A percentile compares a stretch with the other conserved stretches of the same genome.
phyloP scores from a whole-genome alignment of 1,284 basidiomycete species.

The Pterulicium gracile region DNA sequence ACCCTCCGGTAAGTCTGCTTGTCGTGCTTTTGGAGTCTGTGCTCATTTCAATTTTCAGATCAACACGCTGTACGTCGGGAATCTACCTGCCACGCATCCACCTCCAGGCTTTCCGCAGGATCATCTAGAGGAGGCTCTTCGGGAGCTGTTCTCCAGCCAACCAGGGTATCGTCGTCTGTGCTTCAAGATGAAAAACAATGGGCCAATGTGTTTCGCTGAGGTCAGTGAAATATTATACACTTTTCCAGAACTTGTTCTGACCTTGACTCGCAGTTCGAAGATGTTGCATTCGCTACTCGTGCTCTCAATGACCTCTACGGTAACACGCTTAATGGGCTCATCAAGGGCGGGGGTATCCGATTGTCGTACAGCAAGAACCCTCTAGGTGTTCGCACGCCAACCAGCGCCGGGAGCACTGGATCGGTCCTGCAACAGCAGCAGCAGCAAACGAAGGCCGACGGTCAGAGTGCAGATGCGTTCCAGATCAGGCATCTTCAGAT shows the following conservation, averaged over 20 bases:
- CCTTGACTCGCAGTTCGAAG: slow-evolving; percentile 80
- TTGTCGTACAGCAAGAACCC: slow-evolving; percentile 96
- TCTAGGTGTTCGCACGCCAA: slow-evolving; percentile 73
- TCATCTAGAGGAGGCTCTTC: slow-evolving; percentile 77
- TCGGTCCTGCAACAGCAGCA: slow-evolving; percentile 44
- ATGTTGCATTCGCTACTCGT: slow-evolving; percentile 74
- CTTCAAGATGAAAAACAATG: slow-evolving; percentile 91
- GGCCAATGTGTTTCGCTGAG: slow-evolving; percentile 97
- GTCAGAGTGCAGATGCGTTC: slow-evolving; percentile 4
- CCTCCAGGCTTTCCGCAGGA: slow-evolving; percentile 59
- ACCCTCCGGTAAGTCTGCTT: slow-evolving; percentile 58
- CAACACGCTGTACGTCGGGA: slow-evolving; percentile 93
- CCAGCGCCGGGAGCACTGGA: slow-evolving; percentile 38
- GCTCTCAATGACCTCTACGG: slow-evolving; percentile 88
- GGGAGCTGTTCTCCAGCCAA: slow-evolving; percentile 69
- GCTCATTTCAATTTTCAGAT: slow-evolving; percentile 34
- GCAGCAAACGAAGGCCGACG: slow-evolving; percentile 20
- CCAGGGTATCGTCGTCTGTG: slow-evolving; percentile 87
- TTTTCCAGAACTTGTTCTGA: slow-evolving; percentile 9
- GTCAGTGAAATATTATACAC: slow-evolving; percentile 27
- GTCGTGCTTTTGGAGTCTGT: not conserved
- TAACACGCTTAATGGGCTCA: slow-evolving; percentile 79
- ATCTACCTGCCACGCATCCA: slow-evolving; percentile 70
- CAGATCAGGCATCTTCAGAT: slow-evolving; percentile 23
- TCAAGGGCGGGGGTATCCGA: slow-evolving; percentile 92